Conservation (phyloP, 768 basidiomycete species). For the Boletus edulis region DNA sequence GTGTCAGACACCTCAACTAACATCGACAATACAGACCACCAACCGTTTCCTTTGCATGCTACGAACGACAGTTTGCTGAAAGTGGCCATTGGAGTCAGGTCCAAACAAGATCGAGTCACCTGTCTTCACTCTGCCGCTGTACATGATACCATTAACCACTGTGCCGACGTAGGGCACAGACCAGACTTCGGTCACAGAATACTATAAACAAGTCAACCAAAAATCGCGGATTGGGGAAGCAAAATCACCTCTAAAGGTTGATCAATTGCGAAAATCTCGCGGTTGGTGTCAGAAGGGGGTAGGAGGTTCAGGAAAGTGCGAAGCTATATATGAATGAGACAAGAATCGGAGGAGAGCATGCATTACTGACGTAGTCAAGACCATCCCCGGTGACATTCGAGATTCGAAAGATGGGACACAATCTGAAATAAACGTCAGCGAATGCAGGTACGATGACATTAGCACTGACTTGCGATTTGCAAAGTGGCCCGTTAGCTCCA, state of each 20-base stretch:
- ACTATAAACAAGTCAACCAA: slow-evolving; percentile 43
- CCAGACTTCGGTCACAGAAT: slow-evolving; percentile 84
- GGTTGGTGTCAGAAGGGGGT: slow-evolving; percentile 83
- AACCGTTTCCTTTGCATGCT: slow-evolving; percentile 93
- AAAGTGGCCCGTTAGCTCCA: slow-evolving; percentile 74
- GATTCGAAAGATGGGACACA: slow-evolving; percentile 89
- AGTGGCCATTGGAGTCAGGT: slow-evolving; percentile 91
- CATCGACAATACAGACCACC: slow-evolving; percentile 13
- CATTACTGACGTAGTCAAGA: slow-evolving; percentile 61
- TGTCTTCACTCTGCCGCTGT: slow-evolving; percentile 68
- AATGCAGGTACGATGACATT: neutral
- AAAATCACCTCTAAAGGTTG: slow-evolving; percentile 70
- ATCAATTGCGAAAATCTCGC: slow-evolving; percentile 74
- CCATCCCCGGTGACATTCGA: slow-evolving; percentile 97
- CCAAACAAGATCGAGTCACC: slow-evolving; percentile 85
- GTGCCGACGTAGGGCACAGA: slow-evolving; percentile 85
- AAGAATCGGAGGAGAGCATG: neutral
- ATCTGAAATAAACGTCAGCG: slow-evolving; percentile 38
- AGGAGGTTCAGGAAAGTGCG: slow-evolving; percentile 89
- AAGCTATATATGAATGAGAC: slow-evolving; percentile 44
- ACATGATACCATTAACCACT: slow-evolving; percentile 82
- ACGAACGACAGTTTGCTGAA: slow-evolving; percentile 74
- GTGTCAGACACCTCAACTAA: neutral
- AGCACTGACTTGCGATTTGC: slow-evolving; percentile 62
- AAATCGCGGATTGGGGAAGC: neutral